A percentile compares a stretch with the other conserved stretches of the same genome.
Evolutionary conservation across 768 basidiomycete genomes (phyloP).

Genomic region (Lentinula edodes): DNA sequence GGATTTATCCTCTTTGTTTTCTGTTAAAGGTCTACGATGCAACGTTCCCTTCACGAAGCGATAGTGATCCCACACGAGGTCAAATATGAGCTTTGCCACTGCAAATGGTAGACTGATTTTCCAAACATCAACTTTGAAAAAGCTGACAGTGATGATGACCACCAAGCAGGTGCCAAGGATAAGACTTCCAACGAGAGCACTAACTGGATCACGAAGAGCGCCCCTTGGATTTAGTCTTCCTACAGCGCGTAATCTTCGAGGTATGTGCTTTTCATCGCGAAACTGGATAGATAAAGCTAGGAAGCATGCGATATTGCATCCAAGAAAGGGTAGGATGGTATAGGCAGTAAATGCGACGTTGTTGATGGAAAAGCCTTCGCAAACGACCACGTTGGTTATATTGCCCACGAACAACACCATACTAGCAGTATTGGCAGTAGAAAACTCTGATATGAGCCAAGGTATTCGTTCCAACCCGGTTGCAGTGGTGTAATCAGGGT

Average conservation of each 20-base stretch:
- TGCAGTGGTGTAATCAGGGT: constrained; percentile 66
- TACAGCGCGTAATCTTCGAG: constrained; percentile 32
- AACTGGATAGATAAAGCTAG: constrained; percentile 56
- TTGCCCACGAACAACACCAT: constrained; percentile 81
- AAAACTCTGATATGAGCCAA: constrained; percentile 74
- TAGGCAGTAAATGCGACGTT: constrained; percentile 80
- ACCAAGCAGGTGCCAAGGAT: constrained; percentile 63
- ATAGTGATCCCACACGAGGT: constrained; percentile 56
- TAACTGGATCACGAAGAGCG: constrained; percentile 66
- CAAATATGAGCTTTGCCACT: constrained; percentile 60
- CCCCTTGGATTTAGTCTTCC: constrained; percentile 44
- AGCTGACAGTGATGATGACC: constrained; percentile 71
- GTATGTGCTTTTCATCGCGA: constrained; percentile 48
- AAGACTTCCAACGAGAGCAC: constrained; percentile 71
- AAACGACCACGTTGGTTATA: constrained; percentile 91
- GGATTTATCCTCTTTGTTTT: constrained; percentile 9
- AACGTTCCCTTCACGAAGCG: constrained; percentile 25
- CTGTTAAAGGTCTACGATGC: constrained; percentile 14
- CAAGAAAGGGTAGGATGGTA: constrained; percentile 76
- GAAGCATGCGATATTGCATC: constrained; percentile 58
- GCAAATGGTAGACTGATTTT: constrained; percentile 83
- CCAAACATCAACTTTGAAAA: constrained; percentile 76
- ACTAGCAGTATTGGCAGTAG: constrained; percentile 74
- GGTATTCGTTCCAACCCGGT: constrained; percentile 50
- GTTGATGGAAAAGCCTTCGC: constrained; percentile 77